These are phyloP conservation scores for Hypericum perforatum DNA, from an alignment of 345 rosid species.

Conservation along the genomic window DNA sequence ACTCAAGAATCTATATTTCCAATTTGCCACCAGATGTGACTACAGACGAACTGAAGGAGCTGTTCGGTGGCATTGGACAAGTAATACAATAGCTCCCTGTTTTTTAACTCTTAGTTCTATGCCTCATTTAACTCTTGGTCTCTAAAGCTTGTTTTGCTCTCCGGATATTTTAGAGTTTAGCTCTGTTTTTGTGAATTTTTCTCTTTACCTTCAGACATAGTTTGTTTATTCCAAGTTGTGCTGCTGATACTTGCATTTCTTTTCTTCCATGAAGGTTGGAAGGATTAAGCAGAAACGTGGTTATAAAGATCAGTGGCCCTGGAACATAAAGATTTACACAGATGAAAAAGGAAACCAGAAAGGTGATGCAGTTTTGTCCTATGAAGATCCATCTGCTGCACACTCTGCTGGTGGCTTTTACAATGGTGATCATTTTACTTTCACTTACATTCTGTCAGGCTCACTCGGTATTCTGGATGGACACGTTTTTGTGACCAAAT, in stretches of 20 bases:
- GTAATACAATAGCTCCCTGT: constrained; percentile 37
- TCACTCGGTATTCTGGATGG: too few relatives aligned
- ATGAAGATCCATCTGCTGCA: constrained; percentile 95
- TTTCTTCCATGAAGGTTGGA: constrained; percentile 48
- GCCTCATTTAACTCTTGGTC: too few relatives aligned
- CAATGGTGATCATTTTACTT: constrained; percentile 37
- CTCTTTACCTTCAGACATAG: too few relatives aligned
- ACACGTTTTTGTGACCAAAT: background rate
- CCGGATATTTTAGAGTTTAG: too few relatives aligned
- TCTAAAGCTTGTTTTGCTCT: too few relatives aligned
- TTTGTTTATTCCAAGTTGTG: too few relatives aligned
- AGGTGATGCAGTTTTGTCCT: constrained; percentile 83
- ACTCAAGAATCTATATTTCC: constrained; percentile 87
- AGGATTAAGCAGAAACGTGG: constrained; percentile 97
- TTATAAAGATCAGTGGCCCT: constrained; percentile 96
- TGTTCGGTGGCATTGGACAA: constrained; percentile 97
- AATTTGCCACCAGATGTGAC: constrained; percentile 95
- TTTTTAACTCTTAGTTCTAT: constrained; percentile 2
- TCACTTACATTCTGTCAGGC: background rate
- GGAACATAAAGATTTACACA: constrained; percentile 85
- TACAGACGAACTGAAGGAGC: constrained; percentile 69
- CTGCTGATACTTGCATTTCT: too few relatives aligned
- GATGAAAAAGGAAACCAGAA: constrained; percentile 87
- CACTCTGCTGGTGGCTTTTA: constrained; percentile 90
- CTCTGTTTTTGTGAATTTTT: too few relatives aligned